Conservation (phyloP, 306 rosid species). For the Dicorynia guianensis region DNA sequence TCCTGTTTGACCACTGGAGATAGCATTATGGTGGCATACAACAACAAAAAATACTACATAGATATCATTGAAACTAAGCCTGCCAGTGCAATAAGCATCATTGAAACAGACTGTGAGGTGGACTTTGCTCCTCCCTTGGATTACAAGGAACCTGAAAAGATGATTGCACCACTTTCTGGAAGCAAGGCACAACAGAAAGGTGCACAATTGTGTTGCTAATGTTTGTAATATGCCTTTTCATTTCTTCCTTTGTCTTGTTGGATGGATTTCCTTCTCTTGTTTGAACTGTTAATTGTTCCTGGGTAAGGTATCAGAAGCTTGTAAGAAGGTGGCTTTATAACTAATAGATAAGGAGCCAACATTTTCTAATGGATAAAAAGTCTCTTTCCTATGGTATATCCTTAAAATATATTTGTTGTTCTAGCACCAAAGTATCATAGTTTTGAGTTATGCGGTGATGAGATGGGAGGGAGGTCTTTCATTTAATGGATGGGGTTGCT, state of each 20-base stretch:
- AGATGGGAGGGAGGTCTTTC: neutral
- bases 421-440: neutral
- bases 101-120: conserved; percentile 98
- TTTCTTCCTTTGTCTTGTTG: neutral
- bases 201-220: conserved; percentile 35
- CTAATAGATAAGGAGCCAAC: conserved; percentile 19
- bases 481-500: neutral
- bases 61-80: conserved; percentile 94
- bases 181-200: conserved; percentile 74
- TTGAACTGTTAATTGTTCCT: conserved; percentile 26
- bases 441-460: neutral
- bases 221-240: conserved; percentile 19
- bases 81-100: conserved; percentile 85
- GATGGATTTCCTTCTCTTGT: neutral
- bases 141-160: conserved; percentile 96
- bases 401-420: conserved; percentile 11
- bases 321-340: neutral
- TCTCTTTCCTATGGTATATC: neutral
- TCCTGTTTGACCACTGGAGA: conserved; percentile 95
- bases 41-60: conserved; percentile 92
- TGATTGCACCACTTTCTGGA: conserved; percentile 49
- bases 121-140: conserved; percentile 99
- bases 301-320: conserved; percentile 10
- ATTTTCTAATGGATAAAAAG: neutral
- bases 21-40: conserved; percentile 98